Evolutionary conservation across 768 basidiomycete genomes (phyloP), one percentile per base, ranked within the genome.

Genomic region (Termitomyces sp.): DNA sequence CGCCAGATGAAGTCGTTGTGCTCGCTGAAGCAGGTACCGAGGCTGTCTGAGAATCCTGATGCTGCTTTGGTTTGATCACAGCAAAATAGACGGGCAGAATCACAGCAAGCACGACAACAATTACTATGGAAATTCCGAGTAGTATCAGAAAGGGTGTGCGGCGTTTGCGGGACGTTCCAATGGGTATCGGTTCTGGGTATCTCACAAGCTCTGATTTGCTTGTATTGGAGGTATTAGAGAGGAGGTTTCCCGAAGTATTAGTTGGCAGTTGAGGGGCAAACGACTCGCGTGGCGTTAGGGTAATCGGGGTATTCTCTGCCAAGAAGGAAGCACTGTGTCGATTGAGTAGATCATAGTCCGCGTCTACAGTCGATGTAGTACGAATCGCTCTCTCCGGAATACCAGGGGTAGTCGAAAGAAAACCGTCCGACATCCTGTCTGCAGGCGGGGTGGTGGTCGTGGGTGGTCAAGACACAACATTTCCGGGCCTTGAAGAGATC

Each of bases 41-140:
- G 18, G n/a, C 35, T 6, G 47, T 38, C 20, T 64, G 56, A 53
- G 48, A 22, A 38, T 61, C 59, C 16, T 51, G 38, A 53, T 63
- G 47, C 58, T 66, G 60, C 22, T 72, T 70, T 20, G 69, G 70
- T 63, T 83, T 86, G 58, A 83, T 75, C 48, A 83, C 75, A 16
- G 72, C 63, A 64, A 88, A 80, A 65, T 82, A 86, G 16, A 89
- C 74, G 0, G 84, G 82, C 0, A 90, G 68, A 36, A 83, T 67
- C 32, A 87, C 74, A 2, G 76, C 87, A 32, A 80, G 64, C 1
- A 76, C 63, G 1, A 77, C 65, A 10, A 74, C 70, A 8, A 68
- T 73, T 9, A 81, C 60, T 9, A 69, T 69, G 33, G 69, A 74
- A 13, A 78, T 62, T 26, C 75, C 70, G 22, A 78, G 62, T 24